phyloP scores from a whole-genome alignment of 164 flowering plant genomes.

The Annona cherimola region DNA sequence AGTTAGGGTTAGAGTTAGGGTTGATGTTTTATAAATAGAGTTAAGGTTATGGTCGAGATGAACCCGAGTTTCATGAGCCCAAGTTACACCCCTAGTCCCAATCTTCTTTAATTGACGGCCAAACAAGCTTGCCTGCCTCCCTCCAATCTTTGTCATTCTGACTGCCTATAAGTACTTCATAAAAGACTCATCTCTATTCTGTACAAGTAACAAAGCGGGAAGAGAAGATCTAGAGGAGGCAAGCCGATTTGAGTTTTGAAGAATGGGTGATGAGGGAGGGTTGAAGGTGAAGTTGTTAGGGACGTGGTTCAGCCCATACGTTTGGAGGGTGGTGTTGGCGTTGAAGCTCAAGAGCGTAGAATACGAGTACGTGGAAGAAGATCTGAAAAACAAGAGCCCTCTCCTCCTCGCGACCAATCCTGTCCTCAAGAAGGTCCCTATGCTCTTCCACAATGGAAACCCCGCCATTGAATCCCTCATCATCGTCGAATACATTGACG shows the following conservation, averaged over 20 bases:
- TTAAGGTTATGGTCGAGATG: too few relatives aligned
- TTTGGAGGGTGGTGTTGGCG: not conserved
- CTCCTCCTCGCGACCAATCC: slow-evolving; percentile 3
- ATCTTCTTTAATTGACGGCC: too few relatives aligned
- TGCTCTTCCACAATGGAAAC: slow-evolving; percentile 19
- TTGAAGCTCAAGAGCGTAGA: slow-evolving; percentile 7
- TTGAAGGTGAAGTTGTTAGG: slow-evolving; percentile 9
- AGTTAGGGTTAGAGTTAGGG: too few relatives aligned
- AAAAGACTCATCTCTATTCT: too few relatives aligned
- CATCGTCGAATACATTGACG: slow-evolving; percentile 30
- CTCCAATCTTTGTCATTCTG: too few relatives aligned
- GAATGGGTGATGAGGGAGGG: not conserved
- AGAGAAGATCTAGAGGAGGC: too few relatives aligned
- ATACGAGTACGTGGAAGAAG: slow-evolving; percentile 9
- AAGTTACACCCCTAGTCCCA: too few relatives aligned
- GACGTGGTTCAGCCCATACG: not conserved
- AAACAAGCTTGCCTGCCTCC: too few relatives aligned
- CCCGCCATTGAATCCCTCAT: slow-evolving; percentile 23
- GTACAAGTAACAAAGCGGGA: too few relatives aligned
- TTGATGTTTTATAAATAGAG: too few relatives aligned
- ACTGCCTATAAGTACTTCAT: too few relatives aligned
- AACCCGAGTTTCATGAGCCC: too few relatives aligned
- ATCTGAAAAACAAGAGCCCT: slow-evolving; percentile 5
- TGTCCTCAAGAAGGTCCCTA: slow-evolving; percentile 6
- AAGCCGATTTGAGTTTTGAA: not conserved